Conservation (phyloP, 164 flowering plant genomes). For the Stephania japonica region DNA sequence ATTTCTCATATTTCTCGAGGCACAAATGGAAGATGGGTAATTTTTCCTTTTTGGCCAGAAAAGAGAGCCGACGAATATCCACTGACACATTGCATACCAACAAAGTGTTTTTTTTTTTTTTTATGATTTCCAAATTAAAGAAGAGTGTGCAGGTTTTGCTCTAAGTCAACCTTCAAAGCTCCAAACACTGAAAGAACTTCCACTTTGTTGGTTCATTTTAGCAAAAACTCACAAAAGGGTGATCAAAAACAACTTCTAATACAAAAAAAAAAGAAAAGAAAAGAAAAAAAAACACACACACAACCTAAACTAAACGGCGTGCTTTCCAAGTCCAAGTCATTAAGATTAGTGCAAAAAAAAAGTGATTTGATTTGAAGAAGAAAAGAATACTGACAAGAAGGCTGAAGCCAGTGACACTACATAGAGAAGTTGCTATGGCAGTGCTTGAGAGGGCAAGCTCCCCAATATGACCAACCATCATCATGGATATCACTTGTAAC, state of each 20-base stretch:
- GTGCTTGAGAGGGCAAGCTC: slow-evolving; percentile 48
- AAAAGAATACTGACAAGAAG: slow-evolving; percentile 30
- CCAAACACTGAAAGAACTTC: no score
- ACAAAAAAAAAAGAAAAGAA: no score
- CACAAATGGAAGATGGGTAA: neutral
- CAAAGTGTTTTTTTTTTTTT: no score
- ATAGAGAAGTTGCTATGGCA: slow-evolving; percentile 44
- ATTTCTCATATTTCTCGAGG: neutral
- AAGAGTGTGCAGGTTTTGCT: no score
- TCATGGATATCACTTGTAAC: slow-evolving; percentile 33
- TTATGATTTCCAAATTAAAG: no score
- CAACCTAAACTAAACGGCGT: neutral
- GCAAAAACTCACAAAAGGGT: neutral
- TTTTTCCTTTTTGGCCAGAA: neutral
- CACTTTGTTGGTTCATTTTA: no score
- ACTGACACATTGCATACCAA: no score
- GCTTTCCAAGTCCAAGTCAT: neutral
- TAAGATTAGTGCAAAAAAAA: neutral
- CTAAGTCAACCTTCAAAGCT: no score
- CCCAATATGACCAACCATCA: slow-evolving; percentile 64
- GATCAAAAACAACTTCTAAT: neutral
- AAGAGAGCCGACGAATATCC: no score
- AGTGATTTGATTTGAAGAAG: neutral
- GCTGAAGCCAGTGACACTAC: slow-evolving; percentile 45
- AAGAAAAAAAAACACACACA: no score